Percentiles rank a stretch among this genome's conserved stretches.
Conservation (phyloP, 495 filamentous ascomycete genomes). For the Lophiotrema nucula region DNA sequence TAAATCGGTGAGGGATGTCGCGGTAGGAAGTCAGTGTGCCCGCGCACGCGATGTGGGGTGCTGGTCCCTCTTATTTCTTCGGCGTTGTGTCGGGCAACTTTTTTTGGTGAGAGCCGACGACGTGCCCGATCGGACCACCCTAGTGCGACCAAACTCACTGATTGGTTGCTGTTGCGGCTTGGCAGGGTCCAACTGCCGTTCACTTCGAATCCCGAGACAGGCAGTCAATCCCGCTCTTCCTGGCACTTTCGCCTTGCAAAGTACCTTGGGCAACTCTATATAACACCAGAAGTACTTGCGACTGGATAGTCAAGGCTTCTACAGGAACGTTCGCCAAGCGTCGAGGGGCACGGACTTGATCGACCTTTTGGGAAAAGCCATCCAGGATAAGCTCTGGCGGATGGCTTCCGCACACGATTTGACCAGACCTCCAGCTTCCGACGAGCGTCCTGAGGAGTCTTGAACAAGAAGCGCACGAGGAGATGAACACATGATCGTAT, state of each 20-base stretch:
- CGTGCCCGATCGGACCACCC: background rate
- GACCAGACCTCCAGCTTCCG: too few species aligned
- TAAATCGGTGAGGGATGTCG: too few species aligned
- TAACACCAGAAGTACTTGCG: too few species aligned
- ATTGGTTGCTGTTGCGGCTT: constrained; percentile 18
- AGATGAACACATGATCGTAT: too few species aligned
- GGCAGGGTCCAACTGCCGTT: constrained; percentile 26
- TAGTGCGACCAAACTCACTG: background rate
- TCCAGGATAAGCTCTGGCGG: constrained; percentile 15
- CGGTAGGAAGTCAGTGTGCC: too few species aligned
- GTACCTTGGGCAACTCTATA: too few species aligned
- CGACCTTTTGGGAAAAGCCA: constrained; percentile 17
- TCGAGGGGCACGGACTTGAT: constrained; percentile 10
- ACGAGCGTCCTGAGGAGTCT: too few species aligned
- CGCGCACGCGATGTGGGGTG: background rate
- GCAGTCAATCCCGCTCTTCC: constrained; percentile 9
- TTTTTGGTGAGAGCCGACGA: background rate
- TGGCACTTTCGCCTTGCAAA: too few species aligned
- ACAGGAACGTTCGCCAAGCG: too few species aligned
- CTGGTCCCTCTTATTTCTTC: background rate
- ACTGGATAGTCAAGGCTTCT: too few species aligned
- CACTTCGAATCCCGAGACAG: background rate
- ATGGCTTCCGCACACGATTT: constrained; percentile 13
- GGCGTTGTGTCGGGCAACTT: background rate
- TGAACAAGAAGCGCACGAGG: too few species aligned